Evolutionary conservation across 176 grass and related monocot genomes (phyloP), one percentile per base, ranked within the genome.

Genomic region (Musa schizocarpa): DNA sequence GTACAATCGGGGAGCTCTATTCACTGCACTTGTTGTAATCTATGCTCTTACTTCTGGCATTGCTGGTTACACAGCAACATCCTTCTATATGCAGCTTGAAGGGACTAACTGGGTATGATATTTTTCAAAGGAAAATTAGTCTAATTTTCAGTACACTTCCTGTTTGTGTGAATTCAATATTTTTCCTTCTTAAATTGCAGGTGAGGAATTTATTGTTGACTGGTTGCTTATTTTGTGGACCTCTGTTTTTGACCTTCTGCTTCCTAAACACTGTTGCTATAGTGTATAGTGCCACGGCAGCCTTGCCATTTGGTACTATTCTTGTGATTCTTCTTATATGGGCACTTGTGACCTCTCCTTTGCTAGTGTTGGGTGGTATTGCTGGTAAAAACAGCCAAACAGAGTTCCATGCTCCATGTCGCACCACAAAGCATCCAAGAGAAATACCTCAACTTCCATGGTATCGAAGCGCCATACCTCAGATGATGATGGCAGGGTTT

Each of bases 401-500:
- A 23, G 93, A 88, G 56, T 96, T 96, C 55, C 89, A 96, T 83
- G 85, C 89, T 29, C 83, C 93, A 13, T 90, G 89, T 61, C 85
- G 83, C 49, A 92, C 89, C 58, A 96, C 87, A 73, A 96, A 96
- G 80, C 90, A 92, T 74, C 93, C 93, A 26, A 85, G 93, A 69
- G 93, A 96, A 86, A 90, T 96, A 54, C 93, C 93, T 74, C 85
- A 92, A 70, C 54, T 96, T 34, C 89, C 87, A 53, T 96, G 93
- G 93, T 96, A 96, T 73, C 81, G 89, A 25, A 87, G 89, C 81
- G 82, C 87, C 55, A 84, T 92, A 81, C 89, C 93, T 21, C 93
- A 96, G 78, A 96, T 96, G 93, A 87, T 88, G 52, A 96, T 92
- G 89, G 93, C 93, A 23, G 93, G 93, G 17, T 96, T 96, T 61